phyloP scores from a whole-genome alignment of 163 green algal species.

The Trebouxia gelatinosa region DNA sequence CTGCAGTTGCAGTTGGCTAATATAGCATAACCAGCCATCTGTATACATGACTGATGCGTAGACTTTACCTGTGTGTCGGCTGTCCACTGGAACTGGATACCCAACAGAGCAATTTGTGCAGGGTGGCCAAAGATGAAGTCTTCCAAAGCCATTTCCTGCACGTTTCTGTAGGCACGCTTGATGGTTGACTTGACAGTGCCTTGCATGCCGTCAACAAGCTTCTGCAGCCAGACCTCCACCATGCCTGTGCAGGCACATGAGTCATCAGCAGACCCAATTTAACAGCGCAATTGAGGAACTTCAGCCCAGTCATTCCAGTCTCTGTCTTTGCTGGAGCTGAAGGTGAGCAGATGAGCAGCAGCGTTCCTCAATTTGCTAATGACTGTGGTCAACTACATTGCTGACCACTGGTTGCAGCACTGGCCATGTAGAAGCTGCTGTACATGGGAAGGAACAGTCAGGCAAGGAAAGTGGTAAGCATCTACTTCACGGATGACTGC shows the following conservation, averaged over 20 bases:
- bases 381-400: too few species aligned
- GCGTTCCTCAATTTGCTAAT: too few species aligned
- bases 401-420: too few species aligned
- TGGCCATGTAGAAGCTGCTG: too few species aligned
- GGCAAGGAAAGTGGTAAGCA: not conserved
- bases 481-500: not conserved
- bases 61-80: conserved; percentile 73
- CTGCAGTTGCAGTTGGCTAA: too few species aligned
- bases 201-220: conserved; percentile 92
- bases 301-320: too few species aligned
- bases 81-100: conserved; percentile 96
- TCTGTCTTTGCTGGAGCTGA: too few species aligned
- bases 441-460: not conserved
- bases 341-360: too few species aligned
- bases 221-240: conserved; percentile 90
- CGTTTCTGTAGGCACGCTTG: conserved; percentile 75
- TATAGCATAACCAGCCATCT: too few species aligned
- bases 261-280: not conserved
- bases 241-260: too few species aligned
- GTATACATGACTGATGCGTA: not conserved
- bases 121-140: conserved; percentile 91
- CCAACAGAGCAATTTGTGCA: conserved; percentile 87
- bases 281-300: not conserved
- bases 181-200: conserved; percentile 62
- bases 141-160: conserved; percentile 64